Evolutionary conservation across 2,329 filamentous ascomycete genomes (phyloP), one percentile per base, ranked within the genome.

Genomic region (Lachnellula suecica): DNA sequence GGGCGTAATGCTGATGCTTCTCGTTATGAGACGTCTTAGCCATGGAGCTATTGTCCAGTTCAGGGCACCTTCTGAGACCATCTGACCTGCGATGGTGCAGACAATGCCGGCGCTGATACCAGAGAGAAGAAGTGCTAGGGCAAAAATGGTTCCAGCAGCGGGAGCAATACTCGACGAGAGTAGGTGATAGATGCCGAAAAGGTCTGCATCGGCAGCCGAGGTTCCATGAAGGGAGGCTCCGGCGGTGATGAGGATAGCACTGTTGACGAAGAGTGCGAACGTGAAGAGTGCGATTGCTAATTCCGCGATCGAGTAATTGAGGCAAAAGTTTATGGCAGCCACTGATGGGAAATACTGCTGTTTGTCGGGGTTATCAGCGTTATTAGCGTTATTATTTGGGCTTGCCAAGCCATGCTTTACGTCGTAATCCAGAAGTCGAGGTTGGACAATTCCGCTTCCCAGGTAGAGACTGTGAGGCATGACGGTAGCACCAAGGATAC

Each of bases 11-110:
- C 87, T 90, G 67, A 96, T 89, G 45, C 79, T 82, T 23, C 91
- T 81, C 0, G 91, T 95, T 45, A 93, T 70, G 4, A 95, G 78
- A 10, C 91, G 80, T 2, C 91, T 85, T 9, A 92, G 64, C 91
- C 91, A 96, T 0, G 91, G 91, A 55, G 78, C 77, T 27, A 92
- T 70, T 4, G 72, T 82, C 88, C 89, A 91, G 43, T 83, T 82
- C 41, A 96, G 69, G 55, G 91, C 89, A 6, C 91, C 91, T 68
- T 95, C 91, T 57, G 84, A 86, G 20, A 96, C 87, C 85, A 96
- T 94, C 68, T 96, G 91, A 0, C 91, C 91, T 0, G 91, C 82
- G 60, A 96, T 94, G 1, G 91, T 96, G 72, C 91, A 95, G 2
- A 95, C 87, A 31, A 96, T 89, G 5, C 91, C 91, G 0, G 91